A percentile compares a stretch with the other conserved stretches of the same genome.
phyloP scores from a whole-genome alignment of 129 eudicot genomes.

The Sambucus nigra region DNA sequence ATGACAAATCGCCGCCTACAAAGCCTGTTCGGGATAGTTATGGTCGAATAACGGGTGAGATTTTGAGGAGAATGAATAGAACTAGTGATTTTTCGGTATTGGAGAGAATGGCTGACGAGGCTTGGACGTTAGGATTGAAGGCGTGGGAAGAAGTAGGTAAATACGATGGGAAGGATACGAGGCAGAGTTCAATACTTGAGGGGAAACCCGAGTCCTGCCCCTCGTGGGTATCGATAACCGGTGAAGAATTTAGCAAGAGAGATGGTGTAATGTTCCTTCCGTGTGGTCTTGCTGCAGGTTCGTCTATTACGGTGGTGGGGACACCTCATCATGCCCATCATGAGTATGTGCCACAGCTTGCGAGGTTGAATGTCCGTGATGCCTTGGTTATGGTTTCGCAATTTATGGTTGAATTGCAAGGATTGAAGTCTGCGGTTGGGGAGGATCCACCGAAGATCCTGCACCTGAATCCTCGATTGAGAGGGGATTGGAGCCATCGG shows the following conservation, averaged over 20 bases:
- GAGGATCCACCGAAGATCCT: slow-evolving; percentile 94
- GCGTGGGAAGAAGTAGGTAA: slow-evolving; percentile 75
- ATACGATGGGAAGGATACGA: slow-evolving; percentile 27
- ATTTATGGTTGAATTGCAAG: slow-evolving; percentile 89
- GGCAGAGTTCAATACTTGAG: slow-evolving; percentile 38
- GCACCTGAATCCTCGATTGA: slow-evolving; percentile 86
- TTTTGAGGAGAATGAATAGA: slow-evolving; percentile 37
- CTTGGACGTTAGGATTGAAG: slow-evolving; percentile 69
- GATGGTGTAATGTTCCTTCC: slow-evolving; percentile 71
- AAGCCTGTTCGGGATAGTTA: slow-evolving; percentile 42
- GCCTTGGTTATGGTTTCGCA: slow-evolving; percentile 71
- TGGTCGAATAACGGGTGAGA: slow-evolving; percentile 57
- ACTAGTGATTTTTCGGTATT: slow-evolving; percentile 46
- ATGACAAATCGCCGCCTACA: slow-evolving; percentile 1
- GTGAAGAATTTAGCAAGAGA: slow-evolving; percentile 55
- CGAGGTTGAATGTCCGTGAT: slow-evolving; percentile 31
- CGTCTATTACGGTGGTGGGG: slow-evolving; percentile 81
- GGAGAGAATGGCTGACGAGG: slow-evolving; percentile 92
- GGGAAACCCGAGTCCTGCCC: slow-evolving; percentile 82
- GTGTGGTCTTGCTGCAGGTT: slow-evolving; percentile 93
- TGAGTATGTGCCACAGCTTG: slow-evolving; percentile 75
- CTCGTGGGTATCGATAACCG: slow-evolving; percentile 51
- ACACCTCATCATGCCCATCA: slow-evolving; percentile 80
- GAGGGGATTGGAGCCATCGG: slow-evolving; percentile 95
- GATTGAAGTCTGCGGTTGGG: slow-evolving; percentile 75